These are phyloP conservation scores for Leptographium procerum DNA, from an alignment of 2,329 filamentous ascomycete genomes.

Conservation along the genomic window DNA sequence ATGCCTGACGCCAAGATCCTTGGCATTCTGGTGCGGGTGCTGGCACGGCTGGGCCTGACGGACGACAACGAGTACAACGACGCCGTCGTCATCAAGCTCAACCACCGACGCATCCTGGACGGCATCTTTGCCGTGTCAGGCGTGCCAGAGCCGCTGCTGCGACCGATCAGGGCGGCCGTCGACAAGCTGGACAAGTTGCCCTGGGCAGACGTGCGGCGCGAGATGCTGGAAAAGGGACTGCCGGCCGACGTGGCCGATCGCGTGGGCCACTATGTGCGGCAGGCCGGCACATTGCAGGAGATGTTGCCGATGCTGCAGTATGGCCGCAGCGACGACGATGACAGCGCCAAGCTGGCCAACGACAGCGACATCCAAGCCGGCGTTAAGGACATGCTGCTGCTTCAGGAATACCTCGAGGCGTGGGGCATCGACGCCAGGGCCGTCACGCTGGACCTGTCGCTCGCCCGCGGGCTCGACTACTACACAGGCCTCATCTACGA, in stretches of 20 bases:
- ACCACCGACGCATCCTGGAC: slow-evolving; percentile 90
- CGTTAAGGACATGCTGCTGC: slow-evolving; percentile 64
- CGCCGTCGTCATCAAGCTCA: slow-evolving; percentile 80
- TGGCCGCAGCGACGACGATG: slow-evolving; percentile 21
- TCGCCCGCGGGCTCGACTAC: slow-evolving; percentile 56
- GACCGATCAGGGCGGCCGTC: slow-evolving; percentile 80
- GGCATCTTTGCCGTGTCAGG: slow-evolving; percentile 85
- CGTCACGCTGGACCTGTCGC: slow-evolving; percentile 77
- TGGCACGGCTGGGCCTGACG: slow-evolving; percentile 22
- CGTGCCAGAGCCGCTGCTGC: slow-evolving; percentile 73
- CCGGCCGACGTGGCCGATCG: slow-evolving; percentile 66
- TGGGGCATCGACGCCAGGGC: slow-evolving; percentile 47
- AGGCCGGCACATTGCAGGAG: slow-evolving; percentile 28
- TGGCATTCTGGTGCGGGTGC: slow-evolving; percentile 72
- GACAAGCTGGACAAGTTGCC: slow-evolving; percentile 88
- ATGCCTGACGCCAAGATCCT: slow-evolving; percentile 83
- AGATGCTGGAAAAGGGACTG: slow-evolving; percentile 88
- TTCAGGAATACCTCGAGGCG: slow-evolving; percentile 72
- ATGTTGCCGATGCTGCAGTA: slow-evolving; percentile 52
- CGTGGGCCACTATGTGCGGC: slow-evolving; percentile 65
- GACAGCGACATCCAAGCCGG: slow-evolving; percentile 70
- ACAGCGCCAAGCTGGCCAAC: slow-evolving; percentile 53
- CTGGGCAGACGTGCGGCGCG: slow-evolving; percentile 78
- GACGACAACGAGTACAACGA: slow-evolving; percentile 31
- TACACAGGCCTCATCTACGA: slow-evolving; percentile 78